Conservation (phyloP, 2,329 filamentous ascomycete genomes). For the Pestalotiopsis sp. region DNA sequence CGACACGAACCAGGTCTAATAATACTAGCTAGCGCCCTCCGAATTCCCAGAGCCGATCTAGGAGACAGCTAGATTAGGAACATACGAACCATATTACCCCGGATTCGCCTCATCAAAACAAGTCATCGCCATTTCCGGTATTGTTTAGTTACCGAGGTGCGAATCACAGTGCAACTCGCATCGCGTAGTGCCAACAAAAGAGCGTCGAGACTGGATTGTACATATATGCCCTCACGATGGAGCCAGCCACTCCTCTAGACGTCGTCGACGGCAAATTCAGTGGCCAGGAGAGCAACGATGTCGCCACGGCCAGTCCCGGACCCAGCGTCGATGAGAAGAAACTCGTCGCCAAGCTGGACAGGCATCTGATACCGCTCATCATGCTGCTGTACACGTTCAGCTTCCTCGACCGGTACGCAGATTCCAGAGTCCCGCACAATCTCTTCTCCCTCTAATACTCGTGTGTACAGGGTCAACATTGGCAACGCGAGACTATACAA, state of each 20-base stretch:
- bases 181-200: too few species aligned
- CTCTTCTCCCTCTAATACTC: conserved; percentile 15
- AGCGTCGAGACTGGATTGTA: neutral
- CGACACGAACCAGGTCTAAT: too few species aligned
- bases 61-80: too few species aligned
- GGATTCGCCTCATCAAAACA: too few species aligned
- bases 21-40: too few species aligned
- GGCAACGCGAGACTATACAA: conserved; percentile 70
- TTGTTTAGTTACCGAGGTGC: too few species aligned
- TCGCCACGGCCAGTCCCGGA: neutral
- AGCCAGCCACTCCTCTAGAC: neutral
- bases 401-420: conserved; percentile 69
- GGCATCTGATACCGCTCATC: conserved; percentile 65
- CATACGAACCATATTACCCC: too few species aligned
- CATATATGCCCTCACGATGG: neutral
- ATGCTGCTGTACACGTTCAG: conserved; percentile 75
- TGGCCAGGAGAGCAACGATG: conserved; percentile 5
- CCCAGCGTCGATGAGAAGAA: conserved; percentile 48
- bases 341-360: conserved; percentile 67
- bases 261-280: conserved; percentile 8
- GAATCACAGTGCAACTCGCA: too few species aligned
- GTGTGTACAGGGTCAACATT: conserved; percentile 65
- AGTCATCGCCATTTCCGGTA: too few species aligned
- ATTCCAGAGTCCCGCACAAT: too few species aligned
- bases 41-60: too few species aligned